Evolutionary conservation across 805 yeast genomes (phyloP), one percentile per base, ranked within the genome.

Genomic region (Wickerhamiella nectarea): DNA sequence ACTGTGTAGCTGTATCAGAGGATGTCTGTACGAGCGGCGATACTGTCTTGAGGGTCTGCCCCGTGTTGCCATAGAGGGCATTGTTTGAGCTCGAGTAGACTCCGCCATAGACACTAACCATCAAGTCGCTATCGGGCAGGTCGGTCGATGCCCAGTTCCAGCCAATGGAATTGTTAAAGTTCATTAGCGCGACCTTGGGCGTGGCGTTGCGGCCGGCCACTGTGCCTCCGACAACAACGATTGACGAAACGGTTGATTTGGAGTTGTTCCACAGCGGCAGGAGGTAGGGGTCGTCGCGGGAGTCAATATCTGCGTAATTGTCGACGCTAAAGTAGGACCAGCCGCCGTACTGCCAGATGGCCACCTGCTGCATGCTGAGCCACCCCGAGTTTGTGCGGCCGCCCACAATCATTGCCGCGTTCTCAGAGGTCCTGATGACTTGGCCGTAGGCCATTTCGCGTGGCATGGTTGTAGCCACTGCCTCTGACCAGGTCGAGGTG

Each of bases 361-460:
- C 89, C 15, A 80, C 61, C 58, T 81, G 91, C 51, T 70, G 69
- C 77, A 81, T 72, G 48, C 74, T 71, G 28, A 80, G 71, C 85
- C 87, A 80, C 0, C 85, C 85, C 2, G 61, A 52, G 5, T 57
- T 52, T 2, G 82, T 70, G 43, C 65, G 66, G 2, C 94, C 93
- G 0, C 91, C 93, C 34, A 82, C 62, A 2, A 82, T 35, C 36
- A 55, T 33, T 2, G 54, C 50, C 9, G 45, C 37, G 17, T 49
- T 46, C 24, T 38, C 40, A 35, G 44, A 45, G 7, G 52, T 37
- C 2, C 52, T 29, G 11, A 54, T 41, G 8, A 50, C 46, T 17
- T 43, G 44, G 2, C 55, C 58, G 11, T 33, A 41, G 4, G 54
- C 47, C 56, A 54, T 52, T 17, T 48, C 49, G 22, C 52, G 55